Base-by-base conservation (phyloP, 1,284 basidiomycete genomes). In the Thecaphora thlaspeos region DNA sequence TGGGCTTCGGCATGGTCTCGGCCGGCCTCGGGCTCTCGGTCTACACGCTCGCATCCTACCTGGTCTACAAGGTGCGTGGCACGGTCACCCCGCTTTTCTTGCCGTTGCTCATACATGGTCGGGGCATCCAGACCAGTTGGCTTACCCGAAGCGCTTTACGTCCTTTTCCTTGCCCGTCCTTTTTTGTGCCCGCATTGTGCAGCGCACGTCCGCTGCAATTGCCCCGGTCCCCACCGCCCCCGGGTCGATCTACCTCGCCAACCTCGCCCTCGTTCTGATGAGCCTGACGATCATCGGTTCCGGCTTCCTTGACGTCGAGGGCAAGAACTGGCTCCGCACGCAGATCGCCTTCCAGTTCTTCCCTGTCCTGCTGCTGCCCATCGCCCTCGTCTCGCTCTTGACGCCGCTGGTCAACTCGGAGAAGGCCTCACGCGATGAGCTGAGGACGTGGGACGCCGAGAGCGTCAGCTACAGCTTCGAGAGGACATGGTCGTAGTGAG, bases 381-480 rank as follows among this genome's bases (percentile, higher is more conserved):
- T 55, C 43, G 39, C 39, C 23, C 18, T 48, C 41, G 26, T 19
- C 19, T 38, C 37, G 21, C 22, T 61, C 39, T 42, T 48, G 41
- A 61, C 66, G 0, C 55, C 62, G 47, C 57, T 54, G 22, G 44
- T 64, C 55, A 61, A 61, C 46, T 48, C 50, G 36, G 52, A 68
- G 22, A 23, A 38, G 18, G 53, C 38, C 3, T 54, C 62, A 2
- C 57, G 59, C 47, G 40, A 48, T 30, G 50, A 55, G 40, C 55
- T 68, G 40, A 48, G 52, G 11, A 28, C 45, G 4, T 68, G 51
- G 48, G 53, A 64, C n/a, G 61, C 61, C 15, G 66, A 64, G 19
- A 57, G 59, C 9, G 55, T 68, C 43, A 61, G 58, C 50, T 68
- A 64, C 30, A 55, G 54, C 11, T 68, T 68, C 24, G 66, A 68